Evolutionary conservation across 2,329 filamentous ascomycete genomes (phyloP).

Genomic region (Paramyrothecium sp.): DNA sequence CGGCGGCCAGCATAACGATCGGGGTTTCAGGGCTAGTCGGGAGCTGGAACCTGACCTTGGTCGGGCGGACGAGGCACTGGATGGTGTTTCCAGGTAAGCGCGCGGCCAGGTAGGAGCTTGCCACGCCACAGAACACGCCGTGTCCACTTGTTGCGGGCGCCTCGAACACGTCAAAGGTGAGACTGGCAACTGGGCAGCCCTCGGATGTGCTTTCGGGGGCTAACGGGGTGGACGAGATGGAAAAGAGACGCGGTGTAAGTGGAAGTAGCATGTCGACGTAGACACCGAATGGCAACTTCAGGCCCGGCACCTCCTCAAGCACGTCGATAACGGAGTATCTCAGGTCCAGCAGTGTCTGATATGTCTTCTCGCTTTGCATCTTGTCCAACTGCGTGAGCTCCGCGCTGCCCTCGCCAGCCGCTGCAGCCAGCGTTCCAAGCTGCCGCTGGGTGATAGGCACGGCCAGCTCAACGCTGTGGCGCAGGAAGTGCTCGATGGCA

Average conservation of each 20-base stretch:
- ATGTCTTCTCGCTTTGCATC: background rate
- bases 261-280: background rate
- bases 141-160: conserved; percentile 1
- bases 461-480: background rate
- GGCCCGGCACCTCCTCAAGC: background rate
- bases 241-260: background rate
- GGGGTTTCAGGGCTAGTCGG: conserved; percentile 31
- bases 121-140: background rate
- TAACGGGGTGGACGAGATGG: background rate
- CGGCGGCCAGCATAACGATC: conserved; percentile 47
- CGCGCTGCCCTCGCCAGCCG: background rate
- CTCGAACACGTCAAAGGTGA: conserved; percentile 1
- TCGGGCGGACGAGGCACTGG: background rate
- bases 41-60: background rate
- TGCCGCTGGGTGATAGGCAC: background rate
- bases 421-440: background rate
- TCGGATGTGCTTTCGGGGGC: background rate
- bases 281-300: background rate
- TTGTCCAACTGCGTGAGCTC: background rate
- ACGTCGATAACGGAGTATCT: background rate
- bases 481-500: background rate
- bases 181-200: background rate
- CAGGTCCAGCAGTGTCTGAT: background rate
- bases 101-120: background rate
- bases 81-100: background rate